These are phyloP conservation scores for Cryptococcus deneoformans DNA, from an alignment of 1,284 basidiomycete species.

Conservation along the genomic window DNA sequence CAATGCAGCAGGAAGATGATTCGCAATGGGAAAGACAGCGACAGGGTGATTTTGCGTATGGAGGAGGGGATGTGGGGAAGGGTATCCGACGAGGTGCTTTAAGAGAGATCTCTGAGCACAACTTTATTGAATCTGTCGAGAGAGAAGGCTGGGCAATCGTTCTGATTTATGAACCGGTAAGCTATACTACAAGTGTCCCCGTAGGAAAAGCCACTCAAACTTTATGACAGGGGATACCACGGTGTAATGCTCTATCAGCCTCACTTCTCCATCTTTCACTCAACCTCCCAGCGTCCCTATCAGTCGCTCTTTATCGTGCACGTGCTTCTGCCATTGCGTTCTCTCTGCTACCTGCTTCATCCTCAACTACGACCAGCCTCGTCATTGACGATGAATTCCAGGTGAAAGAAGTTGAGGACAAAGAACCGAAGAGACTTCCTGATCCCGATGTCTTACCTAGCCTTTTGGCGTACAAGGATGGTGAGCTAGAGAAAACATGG, in stretches of 20 bases:
- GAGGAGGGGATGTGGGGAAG: slow-evolving; percentile 1
- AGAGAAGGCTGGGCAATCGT: slow-evolving; percentile 39
- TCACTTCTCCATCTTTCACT: slow-evolving; percentile 32
- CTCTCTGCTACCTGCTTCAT: slow-evolving; percentile 26
- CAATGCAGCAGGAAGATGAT: slow-evolving; percentile 8
- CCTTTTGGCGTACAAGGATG: slow-evolving; percentile 43
- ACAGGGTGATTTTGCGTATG: neutral
- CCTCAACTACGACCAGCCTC: neutral
- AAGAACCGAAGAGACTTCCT: slow-evolving; percentile 16
- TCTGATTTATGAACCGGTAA: slow-evolving; percentile 46
- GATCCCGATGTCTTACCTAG: slow-evolving; percentile 49
- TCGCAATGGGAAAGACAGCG: slow-evolving; percentile 2
- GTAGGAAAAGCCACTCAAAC: neutral
- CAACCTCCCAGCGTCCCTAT: slow-evolving; percentile 10
- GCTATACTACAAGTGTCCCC: slow-evolving; percentile 9
- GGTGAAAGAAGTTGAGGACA: slow-evolving; percentile 13
- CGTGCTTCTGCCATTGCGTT: slow-evolving; percentile 40
- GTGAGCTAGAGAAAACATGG: slow-evolving; percentile 42
- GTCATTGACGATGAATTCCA: slow-evolving; percentile 6
- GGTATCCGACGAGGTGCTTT: slow-evolving; percentile 22
- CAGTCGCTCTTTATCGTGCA: slow-evolving; percentile 27
- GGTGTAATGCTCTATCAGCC: slow-evolving; percentile 33
- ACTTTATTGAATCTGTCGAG: slow-evolving; percentile 42
- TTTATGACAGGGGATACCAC: slow-evolving; percentile 29
- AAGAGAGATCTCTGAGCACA: slow-evolving; percentile 37